These are phyloP conservation scores for Persicaria tinctoria DNA, from an alignment of 148 eudicot genomes.

Conservation along the genomic window DNA sequence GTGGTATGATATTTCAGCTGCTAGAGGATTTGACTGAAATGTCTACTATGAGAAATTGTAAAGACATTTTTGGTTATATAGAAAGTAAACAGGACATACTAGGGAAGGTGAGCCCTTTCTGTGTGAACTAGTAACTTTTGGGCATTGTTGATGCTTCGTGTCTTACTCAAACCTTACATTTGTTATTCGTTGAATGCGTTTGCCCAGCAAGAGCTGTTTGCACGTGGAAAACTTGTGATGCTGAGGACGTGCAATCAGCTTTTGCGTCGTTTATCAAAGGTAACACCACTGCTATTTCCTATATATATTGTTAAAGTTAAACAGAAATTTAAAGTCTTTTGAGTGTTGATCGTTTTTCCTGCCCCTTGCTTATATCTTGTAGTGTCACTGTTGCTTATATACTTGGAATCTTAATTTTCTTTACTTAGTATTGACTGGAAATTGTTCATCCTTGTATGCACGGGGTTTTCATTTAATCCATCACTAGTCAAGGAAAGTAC, in stretches of 20 bases:
- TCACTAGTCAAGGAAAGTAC: not conserved
- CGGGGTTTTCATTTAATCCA: not conserved
- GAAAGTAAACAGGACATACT: slow-evolving; percentile 97
- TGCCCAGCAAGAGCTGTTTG: slow-evolving; percentile 81
- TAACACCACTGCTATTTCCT: slow-evolving; percentile 13
- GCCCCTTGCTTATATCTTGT: not conserved
- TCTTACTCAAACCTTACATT: not conserved
- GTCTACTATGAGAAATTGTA: slow-evolving; percentile 97
- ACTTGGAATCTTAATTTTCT: slow-evolving; percentile 1
- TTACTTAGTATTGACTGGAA: not conserved
- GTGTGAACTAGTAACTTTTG: slow-evolving; percentile 5
- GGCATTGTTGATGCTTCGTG: not conserved
- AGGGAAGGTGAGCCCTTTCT: slow-evolving; percentile 64
- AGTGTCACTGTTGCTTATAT: not conserved
- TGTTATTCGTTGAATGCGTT: slow-evolving; percentile 17
- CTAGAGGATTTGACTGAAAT: slow-evolving; percentile 97
- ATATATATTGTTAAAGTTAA: not conserved
- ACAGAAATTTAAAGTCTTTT: not conserved
- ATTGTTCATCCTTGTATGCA: not conserved
- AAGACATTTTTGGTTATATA: slow-evolving; percentile 89
- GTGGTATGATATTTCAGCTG: slow-evolving; percentile 97
- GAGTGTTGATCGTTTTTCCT: not conserved
- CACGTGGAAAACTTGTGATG: slow-evolving; percentile 99
- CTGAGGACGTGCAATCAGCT: slow-evolving; percentile 98
- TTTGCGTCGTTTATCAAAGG: slow-evolving; percentile 98